phyloP scores from a whole-genome alignment of 495 filamentous ascomycete species.

The Aspergillus panamensis region DNA sequence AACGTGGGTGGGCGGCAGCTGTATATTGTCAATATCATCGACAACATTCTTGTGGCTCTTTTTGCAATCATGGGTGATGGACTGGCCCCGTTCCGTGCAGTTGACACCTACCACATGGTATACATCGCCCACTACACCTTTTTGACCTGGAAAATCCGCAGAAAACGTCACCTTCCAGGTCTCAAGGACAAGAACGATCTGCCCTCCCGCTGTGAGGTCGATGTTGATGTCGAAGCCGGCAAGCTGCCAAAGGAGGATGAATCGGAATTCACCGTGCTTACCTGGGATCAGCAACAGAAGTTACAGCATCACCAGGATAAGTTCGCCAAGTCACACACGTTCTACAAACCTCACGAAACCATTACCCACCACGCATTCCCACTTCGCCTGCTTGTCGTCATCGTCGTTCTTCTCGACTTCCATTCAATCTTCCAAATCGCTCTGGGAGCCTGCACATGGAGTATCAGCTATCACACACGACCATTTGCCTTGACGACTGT shows the following conservation, averaged over 20 bases:
- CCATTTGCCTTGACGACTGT: conserved; percentile 70
- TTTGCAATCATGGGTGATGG: conserved; percentile 77
- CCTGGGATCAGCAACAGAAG: conserved; percentile 55
- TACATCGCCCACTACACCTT: conserved; percentile 66
- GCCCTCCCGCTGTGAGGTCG: conserved; percentile 47
- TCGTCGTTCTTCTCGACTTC: conserved; percentile 70
- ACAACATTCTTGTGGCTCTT: conserved; percentile 71
- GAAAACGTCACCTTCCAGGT: conserved; percentile 56
- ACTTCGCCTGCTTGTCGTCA: conserved; percentile 61
- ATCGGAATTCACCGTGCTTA: conserved; percentile 58
- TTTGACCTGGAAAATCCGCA: conserved; percentile 66
- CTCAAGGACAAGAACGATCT: conserved; percentile 71
- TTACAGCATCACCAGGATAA: conserved; percentile 71
- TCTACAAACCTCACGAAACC: conserved; percentile 83
- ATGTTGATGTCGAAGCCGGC: conserved; percentile 45
- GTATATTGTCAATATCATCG: conserved; percentile 71
- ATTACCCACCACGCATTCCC: conserved; percentile 76
- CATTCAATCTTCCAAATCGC: conserved; percentile 73
- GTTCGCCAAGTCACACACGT: conserved; percentile 72
- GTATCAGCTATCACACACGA: conserved; percentile 59
- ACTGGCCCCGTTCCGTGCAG: conserved; percentile 67
- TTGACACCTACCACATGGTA: conserved; percentile 81
- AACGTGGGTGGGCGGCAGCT: conserved; percentile 68
- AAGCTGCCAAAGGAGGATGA: conserved; percentile 37
- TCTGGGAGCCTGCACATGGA: conserved; percentile 71